phyloP scores from a whole-genome alignment of 2,329 filamentous ascomycete genomes.

The Talaromyces sp. region DNA sequence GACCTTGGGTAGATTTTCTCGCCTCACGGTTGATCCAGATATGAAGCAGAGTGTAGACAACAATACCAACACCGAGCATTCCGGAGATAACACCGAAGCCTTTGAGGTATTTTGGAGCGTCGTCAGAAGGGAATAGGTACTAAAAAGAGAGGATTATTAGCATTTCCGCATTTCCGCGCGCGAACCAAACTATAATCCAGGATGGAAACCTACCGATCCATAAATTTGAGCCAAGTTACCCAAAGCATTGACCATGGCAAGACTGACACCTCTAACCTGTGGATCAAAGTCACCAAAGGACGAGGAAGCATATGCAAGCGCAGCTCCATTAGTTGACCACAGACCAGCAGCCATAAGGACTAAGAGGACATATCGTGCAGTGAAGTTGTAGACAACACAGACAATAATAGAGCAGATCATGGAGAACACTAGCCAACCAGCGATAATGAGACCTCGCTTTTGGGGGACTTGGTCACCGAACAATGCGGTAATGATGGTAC shows the following conservation, averaged over 20 bases:
- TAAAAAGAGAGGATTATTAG: too few species aligned
- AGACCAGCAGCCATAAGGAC: conserved; percentile 56
- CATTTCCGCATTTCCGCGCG: too few species aligned
- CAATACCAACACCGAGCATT: too few species aligned
- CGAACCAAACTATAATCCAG: too few species aligned
- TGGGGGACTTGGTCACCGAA: not conserved
- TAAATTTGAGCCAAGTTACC: conserved; percentile 57
- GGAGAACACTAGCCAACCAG: not conserved
- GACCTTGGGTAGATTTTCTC: not conserved
- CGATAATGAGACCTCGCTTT: not conserved
- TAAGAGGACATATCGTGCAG: conserved; percentile 53
- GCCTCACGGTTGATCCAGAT: not conserved
- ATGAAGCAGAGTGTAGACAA: too few species aligned
- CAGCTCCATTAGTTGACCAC: conserved; percentile 53
- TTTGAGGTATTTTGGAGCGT: too few species aligned
- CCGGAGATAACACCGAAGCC: too few species aligned
- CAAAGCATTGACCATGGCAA: conserved; percentile 54
- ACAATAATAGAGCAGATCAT: conserved; percentile 38
- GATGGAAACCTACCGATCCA: conserved; percentile 30
- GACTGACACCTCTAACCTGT: conserved; percentile 51
- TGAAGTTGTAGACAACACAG: conserved; percentile 50
- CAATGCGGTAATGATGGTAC: not conserved
- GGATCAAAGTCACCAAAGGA: conserved; percentile 51
- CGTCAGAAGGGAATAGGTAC: too few species aligned
- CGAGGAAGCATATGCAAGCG: conserved; percentile 52